phyloP scores from a whole-genome alignment of 1,284 basidiomycete genomes.

The Caloboletus firmus region DNA sequence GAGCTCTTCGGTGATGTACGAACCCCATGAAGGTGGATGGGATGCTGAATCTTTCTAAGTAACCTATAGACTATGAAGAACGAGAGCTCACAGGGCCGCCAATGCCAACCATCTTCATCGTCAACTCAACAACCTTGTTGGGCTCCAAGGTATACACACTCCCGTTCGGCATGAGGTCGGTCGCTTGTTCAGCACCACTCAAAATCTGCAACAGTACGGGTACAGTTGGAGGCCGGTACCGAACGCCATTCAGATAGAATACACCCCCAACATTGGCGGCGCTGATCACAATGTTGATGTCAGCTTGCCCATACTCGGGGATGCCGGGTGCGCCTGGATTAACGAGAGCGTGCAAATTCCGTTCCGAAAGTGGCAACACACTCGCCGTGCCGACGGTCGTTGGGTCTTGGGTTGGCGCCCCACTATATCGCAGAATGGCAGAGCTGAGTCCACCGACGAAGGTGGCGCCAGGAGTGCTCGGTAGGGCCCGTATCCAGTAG shows the following conservation, averaged over 20 bases:
- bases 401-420: conserved; percentile 45
- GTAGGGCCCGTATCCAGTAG: conserved; percentile 34
- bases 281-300: conserved; percentile 29
- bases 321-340: conserved; percentile 37
- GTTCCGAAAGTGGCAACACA: conserved; percentile 32
- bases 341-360: conserved; percentile 35
- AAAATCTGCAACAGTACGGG: conserved; percentile 41
- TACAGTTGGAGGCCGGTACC: conserved; percentile 32
- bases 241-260: conserved; percentile 24
- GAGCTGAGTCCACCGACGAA: conserved; percentile 44
- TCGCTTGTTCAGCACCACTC: conserved; percentile 32
- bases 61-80: not conserved
- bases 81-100: conserved; percentile 21
- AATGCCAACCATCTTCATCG: conserved; percentile 16
- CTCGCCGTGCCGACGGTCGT: conserved; percentile 31
- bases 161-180: conserved; percentile 30
- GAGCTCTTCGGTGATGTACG: conserved; percentile 15
- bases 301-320: conserved; percentile 31
- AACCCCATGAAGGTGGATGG: conserved; percentile 46
- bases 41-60: conserved; percentile 30
- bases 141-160: conserved; percentile 32
- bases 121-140: conserved; percentile 39
- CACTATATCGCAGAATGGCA: conserved; percentile 55
- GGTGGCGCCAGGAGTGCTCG: conserved; percentile 8
- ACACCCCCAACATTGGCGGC: conserved; percentile 13